phyloP scores from a whole-genome alignment of 1,284 basidiomycete genomes.

The Puccinia hordei region DNA sequence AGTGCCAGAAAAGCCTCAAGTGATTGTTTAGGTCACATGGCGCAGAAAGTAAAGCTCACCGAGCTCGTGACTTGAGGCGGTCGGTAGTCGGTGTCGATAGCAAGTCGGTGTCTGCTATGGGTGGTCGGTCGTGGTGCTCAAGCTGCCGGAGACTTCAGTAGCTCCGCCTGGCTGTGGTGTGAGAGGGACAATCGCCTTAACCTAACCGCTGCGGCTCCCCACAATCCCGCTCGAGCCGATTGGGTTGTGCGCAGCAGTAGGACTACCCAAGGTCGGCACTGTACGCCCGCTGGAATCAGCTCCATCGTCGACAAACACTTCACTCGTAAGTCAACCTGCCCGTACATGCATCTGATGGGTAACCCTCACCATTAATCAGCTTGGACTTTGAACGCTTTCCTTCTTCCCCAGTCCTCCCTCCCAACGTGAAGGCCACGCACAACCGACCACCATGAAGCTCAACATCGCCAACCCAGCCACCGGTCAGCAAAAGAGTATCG shows the following conservation, averaged over 20 bases:
- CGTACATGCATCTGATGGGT: constrained; percentile 19
- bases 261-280: background rate
- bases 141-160: background rate
- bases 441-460: constrained; percentile 75
- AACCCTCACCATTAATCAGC: background rate
- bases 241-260: constrained; percentile 24
- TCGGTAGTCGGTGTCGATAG: background rate
- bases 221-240: background rate
- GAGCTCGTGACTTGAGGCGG: constrained; percentile 35
- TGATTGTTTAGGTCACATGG: constrained; percentile 21
- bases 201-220: constrained; percentile 31
- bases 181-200: constrained; percentile 36
- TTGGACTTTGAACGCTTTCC: constrained; percentile 40
- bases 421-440: constrained; percentile 53
- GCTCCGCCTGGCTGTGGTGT: constrained; percentile 1
- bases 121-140: background rate
- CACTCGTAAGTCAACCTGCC: constrained; percentile 4
- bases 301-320: background rate
- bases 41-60: constrained; percentile 43
- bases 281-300: background rate
- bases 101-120: constrained; percentile 10
- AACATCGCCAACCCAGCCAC: constrained; percentile 88
- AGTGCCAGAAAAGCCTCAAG: constrained; percentile 51
- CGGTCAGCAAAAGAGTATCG: constrained; percentile 84
- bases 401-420: constrained; percentile 46